Percentiles rank a stretch among this genome's conserved stretches.
Conservation (phyloP, 768 basidiomycete species). For the Mycena vulgaris region DNA sequence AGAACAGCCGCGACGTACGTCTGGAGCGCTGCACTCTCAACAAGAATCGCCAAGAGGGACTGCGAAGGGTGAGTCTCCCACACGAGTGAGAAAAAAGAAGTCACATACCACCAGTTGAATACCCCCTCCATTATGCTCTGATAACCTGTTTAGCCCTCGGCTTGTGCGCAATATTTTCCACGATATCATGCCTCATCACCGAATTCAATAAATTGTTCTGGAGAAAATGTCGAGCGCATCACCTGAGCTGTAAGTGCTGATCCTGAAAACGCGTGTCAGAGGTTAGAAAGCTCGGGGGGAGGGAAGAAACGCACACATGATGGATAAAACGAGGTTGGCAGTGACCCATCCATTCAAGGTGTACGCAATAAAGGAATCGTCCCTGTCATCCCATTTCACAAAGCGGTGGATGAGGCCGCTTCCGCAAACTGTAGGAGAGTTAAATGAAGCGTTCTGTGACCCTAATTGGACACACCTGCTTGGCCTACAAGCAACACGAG, state of each 20-base stretch:
- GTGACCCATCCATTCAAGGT: conserved; percentile 16
- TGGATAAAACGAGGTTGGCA: neutral
- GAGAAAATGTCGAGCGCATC: neutral
- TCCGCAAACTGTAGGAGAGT: neutral
- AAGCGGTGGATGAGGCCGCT: neutral
- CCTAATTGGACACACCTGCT: neutral
- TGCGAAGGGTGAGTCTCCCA: neutral
- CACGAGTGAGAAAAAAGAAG: neutral
- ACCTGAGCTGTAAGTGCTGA: conserved; percentile 17
- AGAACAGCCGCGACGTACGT: neutral
- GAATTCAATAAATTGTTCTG: neutral
- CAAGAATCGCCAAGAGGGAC: conserved; percentile 7
- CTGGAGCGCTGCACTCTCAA: conserved; percentile 24
- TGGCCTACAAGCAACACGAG: neutral
- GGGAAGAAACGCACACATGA: neutral
- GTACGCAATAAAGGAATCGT: neutral
- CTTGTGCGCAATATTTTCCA: neutral
- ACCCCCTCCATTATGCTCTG: neutral
- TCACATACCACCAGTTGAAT: neutral
- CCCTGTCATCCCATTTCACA: neutral
- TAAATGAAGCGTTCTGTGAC: neutral
- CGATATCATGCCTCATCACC: conserved; percentile 9
- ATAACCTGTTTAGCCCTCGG: neutral
- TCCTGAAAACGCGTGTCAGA: neutral
- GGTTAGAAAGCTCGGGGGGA: neutral